Percentiles rank a stretch among this genome's conserved stretches.
Evolutionary conservation across 768 basidiomycete species (phyloP).

Genomic region (Russula brevipes): DNA sequence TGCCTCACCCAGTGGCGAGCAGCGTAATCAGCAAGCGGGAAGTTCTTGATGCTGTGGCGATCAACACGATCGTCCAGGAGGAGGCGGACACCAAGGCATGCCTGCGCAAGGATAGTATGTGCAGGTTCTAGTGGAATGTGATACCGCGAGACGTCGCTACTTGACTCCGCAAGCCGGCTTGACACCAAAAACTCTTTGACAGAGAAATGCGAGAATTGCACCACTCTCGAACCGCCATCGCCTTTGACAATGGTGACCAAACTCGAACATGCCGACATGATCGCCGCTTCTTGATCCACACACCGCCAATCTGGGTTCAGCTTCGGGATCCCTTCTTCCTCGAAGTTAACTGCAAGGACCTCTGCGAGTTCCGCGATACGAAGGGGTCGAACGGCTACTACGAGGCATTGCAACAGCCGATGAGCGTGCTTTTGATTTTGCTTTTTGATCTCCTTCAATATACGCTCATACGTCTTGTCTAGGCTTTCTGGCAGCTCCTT

Average conservation of each 20-base stretch:
- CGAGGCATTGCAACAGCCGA: conserved; percentile 7
- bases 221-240: not conserved
- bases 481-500: not conserved
- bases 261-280: not conserved
- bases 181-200: conserved; percentile 8
- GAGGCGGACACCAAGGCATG: too few relatives aligned
- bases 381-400: too few relatives aligned
- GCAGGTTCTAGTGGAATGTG: not conserved
- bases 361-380: too few relatives aligned
- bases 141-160: not conserved
- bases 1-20: not conserved
- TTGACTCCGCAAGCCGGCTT: not conserved
- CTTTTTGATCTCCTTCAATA: not conserved
- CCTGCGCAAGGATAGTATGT: not conserved
- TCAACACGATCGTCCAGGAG: too few relatives aligned
- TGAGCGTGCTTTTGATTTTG: not conserved
- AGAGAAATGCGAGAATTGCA: conserved; percentile 5
- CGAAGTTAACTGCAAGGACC: too few relatives aligned
- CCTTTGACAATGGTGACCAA: not conserved
- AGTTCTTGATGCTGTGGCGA: not conserved
- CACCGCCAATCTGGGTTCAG: not conserved
- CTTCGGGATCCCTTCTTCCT: not conserved
- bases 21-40: not conserved
- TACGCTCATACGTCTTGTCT: conserved; percentile 1
- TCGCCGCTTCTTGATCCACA: not conserved